phyloP scores from a whole-genome alignment of 768 basidiomycete genomes.

The Suillus subalutaceus region DNA sequence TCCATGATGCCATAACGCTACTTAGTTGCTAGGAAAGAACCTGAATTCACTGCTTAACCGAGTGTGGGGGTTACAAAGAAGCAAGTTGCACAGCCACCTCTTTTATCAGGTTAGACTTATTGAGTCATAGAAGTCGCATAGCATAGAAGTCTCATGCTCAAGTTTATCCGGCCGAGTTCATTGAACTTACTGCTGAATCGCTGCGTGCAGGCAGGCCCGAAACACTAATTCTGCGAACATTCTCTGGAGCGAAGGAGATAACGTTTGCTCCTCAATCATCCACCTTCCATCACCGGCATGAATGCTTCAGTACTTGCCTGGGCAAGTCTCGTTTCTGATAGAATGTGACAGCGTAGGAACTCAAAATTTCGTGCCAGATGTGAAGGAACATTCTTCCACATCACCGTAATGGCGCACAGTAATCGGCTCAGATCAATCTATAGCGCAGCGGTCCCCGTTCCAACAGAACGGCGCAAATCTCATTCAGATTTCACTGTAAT shows the following conservation, averaged over 20 bases:
- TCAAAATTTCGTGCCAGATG: background rate
- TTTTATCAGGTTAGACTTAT: conserved; percentile 8
- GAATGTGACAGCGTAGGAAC: background rate
- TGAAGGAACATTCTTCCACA: background rate
- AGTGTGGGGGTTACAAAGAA: conserved; percentile 5
- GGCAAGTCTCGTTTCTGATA: conserved; percentile 1
- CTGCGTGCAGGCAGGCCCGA: conserved; percentile 1
- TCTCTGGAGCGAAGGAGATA: conserved; percentile 3
- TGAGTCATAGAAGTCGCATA: conserved; percentile 1
- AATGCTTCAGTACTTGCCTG: background rate
- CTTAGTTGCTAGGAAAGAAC: background rate
- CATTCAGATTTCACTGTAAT: conserved; percentile 4
- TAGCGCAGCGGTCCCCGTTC: background rate
- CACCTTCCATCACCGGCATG: background rate
- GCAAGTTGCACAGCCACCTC: background rate
- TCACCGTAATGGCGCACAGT: conserved; percentile 3
- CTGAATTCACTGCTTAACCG: background rate
- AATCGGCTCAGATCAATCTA: conserved; percentile 5
- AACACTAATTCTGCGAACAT: background rate
- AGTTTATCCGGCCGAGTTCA: background rate
- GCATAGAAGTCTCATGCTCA: background rate
- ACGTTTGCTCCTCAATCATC: background rate
- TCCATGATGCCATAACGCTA: conserved; percentile 55
- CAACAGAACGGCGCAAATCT: background rate
- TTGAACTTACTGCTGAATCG: conserved; percentile 4